These are phyloP conservation scores for Paraphaeosphaeria sporulosa DNA, from an alignment of 2,329 filamentous ascomycete genomes.

Conservation along the genomic window DNA sequence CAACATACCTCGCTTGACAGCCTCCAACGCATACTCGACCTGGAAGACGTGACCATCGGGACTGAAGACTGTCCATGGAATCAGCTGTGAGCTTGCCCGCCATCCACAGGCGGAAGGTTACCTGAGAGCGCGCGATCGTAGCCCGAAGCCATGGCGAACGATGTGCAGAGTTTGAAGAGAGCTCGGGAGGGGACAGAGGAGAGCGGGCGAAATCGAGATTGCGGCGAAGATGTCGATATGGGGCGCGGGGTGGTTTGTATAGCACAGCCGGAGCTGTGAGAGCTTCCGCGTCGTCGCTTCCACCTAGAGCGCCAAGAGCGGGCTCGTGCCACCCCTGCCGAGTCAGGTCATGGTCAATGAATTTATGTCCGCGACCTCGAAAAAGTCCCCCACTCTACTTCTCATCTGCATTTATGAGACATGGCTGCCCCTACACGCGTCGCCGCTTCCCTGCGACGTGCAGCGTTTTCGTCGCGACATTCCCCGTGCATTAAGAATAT, in stretches of 20 bases:
- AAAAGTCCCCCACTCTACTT: constrained; percentile 29
- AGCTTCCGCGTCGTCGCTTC: constrained; percentile 51
- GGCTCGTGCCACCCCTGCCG: constrained; percentile 35
- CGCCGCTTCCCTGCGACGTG: constrained; percentile 43
- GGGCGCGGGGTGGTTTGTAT: constrained; percentile 27
- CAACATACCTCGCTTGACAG: constrained; percentile 90
- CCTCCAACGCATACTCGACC: constrained; percentile 98
- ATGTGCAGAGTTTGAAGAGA: background rate
- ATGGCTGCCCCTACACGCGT: constrained; percentile 49
- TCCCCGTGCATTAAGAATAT: constrained; percentile 31
- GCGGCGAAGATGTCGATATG: constrained; percentile 18
- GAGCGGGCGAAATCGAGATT: background rate
- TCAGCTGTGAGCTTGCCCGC: constrained; percentile 48
- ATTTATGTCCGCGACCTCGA: constrained; percentile 22
- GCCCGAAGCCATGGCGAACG: constrained; percentile 79
- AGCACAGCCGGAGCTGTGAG: constrained; percentile 41
- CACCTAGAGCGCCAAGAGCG: constrained; percentile 44
- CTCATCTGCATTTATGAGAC: constrained; percentile 24
- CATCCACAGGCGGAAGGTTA: constrained; percentile 59
- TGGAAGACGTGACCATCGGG: constrained; percentile 99
- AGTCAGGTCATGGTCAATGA: constrained; percentile 37
- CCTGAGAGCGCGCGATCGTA: constrained; percentile 99
- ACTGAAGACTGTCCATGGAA: constrained; percentile 81
- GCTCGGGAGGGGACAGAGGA: constrained; percentile 9
- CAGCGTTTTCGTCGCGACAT: constrained; percentile 35